Conservation (phyloP, 1,284 basidiomycete genomes). For the Naganishia liquefaciens region DNA sequence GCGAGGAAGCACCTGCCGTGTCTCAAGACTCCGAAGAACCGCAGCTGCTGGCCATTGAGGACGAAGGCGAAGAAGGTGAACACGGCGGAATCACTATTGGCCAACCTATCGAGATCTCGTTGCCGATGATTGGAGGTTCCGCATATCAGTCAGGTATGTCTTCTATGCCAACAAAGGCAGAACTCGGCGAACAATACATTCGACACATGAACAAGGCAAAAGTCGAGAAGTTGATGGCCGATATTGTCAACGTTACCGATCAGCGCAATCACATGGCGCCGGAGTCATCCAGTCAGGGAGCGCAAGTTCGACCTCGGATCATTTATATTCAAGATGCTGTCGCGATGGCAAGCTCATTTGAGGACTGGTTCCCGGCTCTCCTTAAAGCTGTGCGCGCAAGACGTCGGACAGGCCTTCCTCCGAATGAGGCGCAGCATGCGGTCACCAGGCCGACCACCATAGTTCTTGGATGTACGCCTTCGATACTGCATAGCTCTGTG, state of each 20-base stretch:
- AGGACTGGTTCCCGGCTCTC: slow-evolving; percentile 75
- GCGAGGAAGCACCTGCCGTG: slow-evolving; percentile 43
- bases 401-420: slow-evolving; percentile 12
- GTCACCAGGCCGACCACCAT: slow-evolving; percentile 65
- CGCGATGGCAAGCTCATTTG: slow-evolving; percentile 69
- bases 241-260: slow-evolving; percentile 63
- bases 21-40: slow-evolving; percentile 11
- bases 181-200: slow-evolving; percentile 6
- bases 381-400: slow-evolving; percentile 65
- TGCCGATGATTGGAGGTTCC: slow-evolving; percentile 14
- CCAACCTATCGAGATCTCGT: slow-evolving; percentile 26
- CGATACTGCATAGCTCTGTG: slow-evolving; percentile 56
- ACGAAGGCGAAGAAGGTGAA: slow-evolving; percentile 28
- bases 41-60: slow-evolving; percentile 17
- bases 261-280: slow-evolving; percentile 15
- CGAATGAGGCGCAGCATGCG: slow-evolving; percentile 8
- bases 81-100: slow-evolving; percentile 17
- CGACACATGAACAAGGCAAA: slow-evolving; percentile 10
- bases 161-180: slow-evolving; percentile 8
- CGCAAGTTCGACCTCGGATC: slow-evolving; percentile 61
- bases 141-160: slow-evolving; percentile 4
- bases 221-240: slow-evolving; percentile 63
- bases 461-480: slow-evolving; percentile 76
- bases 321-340: slow-evolving; percentile 79
- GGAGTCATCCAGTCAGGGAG: slow-evolving; percentile 6